Evolutionary conservation across 345 rosid species (phyloP).

Genomic region (Camelina hispida): DNA sequence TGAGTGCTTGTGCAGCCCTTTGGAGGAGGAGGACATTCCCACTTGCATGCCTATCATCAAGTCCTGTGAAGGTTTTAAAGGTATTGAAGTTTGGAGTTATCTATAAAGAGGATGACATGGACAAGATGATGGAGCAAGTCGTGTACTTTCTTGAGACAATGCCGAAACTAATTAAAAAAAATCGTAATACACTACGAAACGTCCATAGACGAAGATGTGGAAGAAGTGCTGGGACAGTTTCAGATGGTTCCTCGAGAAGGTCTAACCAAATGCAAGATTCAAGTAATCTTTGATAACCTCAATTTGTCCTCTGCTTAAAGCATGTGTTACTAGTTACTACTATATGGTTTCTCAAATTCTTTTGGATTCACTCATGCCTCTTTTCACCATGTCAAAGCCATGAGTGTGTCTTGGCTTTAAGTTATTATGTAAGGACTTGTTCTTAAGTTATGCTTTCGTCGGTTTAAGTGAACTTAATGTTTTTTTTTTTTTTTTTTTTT

Average conservation of each 20-base stretch:
- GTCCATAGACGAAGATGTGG: constrained; percentile 11
- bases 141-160: constrained; percentile 32
- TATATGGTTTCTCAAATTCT: neutral
- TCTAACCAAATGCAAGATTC: constrained; percentile 24
- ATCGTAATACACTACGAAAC: neutral
- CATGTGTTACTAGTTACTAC: neutral
- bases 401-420: constrained; percentile 32
- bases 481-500: too few relatives aligned
- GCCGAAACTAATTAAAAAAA: constrained; percentile 19
- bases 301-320: neutral
- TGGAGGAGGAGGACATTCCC: neutral
- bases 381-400: constrained; percentile 16
- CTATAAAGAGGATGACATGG: constrained; percentile 25
- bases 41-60: constrained; percentile 12
- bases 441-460: neutral
- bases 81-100: constrained; percentile 23
- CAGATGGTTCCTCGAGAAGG: neutral
- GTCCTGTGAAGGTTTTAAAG: constrained; percentile 22
- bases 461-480: too few relatives aligned
- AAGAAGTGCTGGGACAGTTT: constrained; percentile 8
- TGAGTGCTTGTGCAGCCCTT: neutral
- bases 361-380: constrained; percentile 12
- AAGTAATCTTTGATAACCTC: constrained; percentile 14
- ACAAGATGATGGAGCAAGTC: neutral
- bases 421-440: neutral